Evolutionary conservation across 768 basidiomycete species (phyloP).

Genomic region (Pisolithus tinctorius): DNA sequence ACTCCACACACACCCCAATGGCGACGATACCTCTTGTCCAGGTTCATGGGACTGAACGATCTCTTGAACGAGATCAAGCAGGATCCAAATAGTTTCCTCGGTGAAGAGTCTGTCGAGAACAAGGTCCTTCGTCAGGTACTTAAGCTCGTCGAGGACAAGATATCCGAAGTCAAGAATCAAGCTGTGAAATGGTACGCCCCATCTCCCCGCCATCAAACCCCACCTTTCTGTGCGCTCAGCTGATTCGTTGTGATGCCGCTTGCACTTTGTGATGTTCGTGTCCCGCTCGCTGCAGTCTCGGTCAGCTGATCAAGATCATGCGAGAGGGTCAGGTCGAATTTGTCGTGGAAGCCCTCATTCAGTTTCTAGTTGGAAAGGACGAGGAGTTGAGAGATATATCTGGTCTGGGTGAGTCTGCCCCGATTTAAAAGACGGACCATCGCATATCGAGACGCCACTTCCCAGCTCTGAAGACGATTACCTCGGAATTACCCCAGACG

Average conservation of each 20-base stretch:
- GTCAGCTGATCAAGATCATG: constrained; percentile 85
- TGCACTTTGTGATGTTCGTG: neutral
- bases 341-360: constrained; percentile 86
- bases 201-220: neutral
- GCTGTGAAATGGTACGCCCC: constrained; percentile 85
- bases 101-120: constrained; percentile 82
- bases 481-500: constrained; percentile 82
- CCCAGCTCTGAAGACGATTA: constrained; percentile 90
- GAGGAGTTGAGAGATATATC: constrained; percentile 95
- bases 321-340: constrained; percentile 75
- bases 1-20: constrained; percentile 13
- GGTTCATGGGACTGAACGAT: constrained; percentile 97
- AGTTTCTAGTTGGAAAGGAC: constrained; percentile 78
- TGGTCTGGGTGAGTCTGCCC: constrained; percentile 57
- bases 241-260: neutral
- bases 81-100: constrained; percentile 65
- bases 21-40: constrained; percentile 26
- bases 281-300: constrained; percentile 48
- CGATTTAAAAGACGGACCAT: neutral
- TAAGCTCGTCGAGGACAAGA: constrained; percentile 85
- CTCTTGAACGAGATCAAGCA: constrained; percentile 82
- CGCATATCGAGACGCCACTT: constrained; percentile 4
- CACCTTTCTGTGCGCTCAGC: neutral
- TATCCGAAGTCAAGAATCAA: constrained; percentile 97
- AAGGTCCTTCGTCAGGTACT: constrained; percentile 82